Conservation (phyloP, 1,139 yeast species). For the Yamadazyma oceani region DNA sequence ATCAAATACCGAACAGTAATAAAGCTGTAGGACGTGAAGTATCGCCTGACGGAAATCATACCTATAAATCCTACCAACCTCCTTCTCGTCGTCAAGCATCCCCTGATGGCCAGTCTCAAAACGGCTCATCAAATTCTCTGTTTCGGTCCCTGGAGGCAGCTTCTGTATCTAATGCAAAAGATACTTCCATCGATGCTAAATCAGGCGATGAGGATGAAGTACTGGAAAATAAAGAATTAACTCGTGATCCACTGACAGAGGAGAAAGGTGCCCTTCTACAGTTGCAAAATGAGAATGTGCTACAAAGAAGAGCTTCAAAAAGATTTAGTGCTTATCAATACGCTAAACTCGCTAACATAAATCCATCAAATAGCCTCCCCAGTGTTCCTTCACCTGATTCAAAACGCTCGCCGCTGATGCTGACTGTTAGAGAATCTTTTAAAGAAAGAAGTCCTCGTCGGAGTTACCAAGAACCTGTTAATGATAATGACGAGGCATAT, state of each 20-base stretch:
- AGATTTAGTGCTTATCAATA: conserved; percentile 92
- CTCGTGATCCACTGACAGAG: conserved; percentile 6
- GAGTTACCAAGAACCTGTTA: conserved; percentile 9
- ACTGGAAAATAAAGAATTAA: not conserved
- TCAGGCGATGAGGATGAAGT: not conserved
- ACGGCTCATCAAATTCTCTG: too few relatives aligned
- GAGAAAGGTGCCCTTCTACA: conserved; percentile 15
- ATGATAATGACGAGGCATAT: conserved; percentile 9
- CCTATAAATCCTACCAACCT: too few relatives aligned
- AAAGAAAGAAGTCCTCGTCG: conserved; percentile 16
- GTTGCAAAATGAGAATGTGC: conserved; percentile 17
- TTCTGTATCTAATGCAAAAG: not conserved
- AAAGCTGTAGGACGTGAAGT: too few relatives aligned
- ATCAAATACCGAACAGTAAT: not conserved
- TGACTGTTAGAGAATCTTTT: conserved; percentile 11
- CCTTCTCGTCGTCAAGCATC: too few relatives aligned
- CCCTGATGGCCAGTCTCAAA: too few relatives aligned
- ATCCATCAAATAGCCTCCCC: conserved; percentile 30
- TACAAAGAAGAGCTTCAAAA: conserved; percentile 89
- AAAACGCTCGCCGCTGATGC: conserved; percentile 9
- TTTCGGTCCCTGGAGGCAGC: too few relatives aligned
- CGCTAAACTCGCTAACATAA: conserved; percentile 65
- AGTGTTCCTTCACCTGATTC: conserved; percentile 13
- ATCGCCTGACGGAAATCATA: too few relatives aligned
- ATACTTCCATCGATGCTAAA: not conserved